Conservation (phyloP, 192 early-diverging fungal genomes). For the Tieghemiomyces parasiticus region DNA sequence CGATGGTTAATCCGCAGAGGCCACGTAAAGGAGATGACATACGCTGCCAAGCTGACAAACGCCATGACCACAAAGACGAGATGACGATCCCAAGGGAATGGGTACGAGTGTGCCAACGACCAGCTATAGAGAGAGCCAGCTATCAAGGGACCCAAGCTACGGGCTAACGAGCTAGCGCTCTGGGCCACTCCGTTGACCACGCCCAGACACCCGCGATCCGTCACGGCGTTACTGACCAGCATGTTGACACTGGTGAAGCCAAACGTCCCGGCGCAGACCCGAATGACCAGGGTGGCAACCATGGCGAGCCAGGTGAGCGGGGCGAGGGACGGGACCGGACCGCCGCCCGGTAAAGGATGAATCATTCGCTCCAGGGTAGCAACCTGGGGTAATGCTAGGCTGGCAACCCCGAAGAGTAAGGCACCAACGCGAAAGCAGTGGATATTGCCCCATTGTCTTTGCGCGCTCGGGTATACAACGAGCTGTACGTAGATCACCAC, state of each 20-base stretch:
- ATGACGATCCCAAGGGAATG: constrained; percentile 3
- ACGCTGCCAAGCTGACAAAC: not conserved
- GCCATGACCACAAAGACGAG: constrained; percentile 1
- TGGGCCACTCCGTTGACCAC: constrained; percentile 5
- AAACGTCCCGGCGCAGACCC: not conserved
- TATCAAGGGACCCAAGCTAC: not conserved
- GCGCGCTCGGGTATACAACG: constrained; percentile 24
- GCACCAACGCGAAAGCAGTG: constrained; percentile 23
- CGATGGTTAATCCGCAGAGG: not conserved
- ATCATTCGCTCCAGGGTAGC: not conserved
- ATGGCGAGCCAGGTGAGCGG: not conserved
- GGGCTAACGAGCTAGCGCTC: not conserved
- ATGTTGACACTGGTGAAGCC: constrained; percentile 8
- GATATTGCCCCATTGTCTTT: constrained; percentile 25
- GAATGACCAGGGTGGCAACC: not conserved
- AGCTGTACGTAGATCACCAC: constrained; percentile 33
- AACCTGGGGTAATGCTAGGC: constrained; percentile 14
- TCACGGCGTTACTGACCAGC: not conserved
- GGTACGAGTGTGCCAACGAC: not conserved
- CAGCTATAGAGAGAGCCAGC: constrained; percentile 6
- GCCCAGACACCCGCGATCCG: not conserved
- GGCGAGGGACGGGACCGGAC: not conserved
- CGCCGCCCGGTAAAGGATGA: not conserved
- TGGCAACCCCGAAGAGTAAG: constrained; percentile 10
- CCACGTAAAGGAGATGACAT: constrained; percentile 1